Evolutionary conservation across 2,329 filamentous ascomycete genomes (phyloP).

Genomic region (Trichoderma guizhouense): DNA sequence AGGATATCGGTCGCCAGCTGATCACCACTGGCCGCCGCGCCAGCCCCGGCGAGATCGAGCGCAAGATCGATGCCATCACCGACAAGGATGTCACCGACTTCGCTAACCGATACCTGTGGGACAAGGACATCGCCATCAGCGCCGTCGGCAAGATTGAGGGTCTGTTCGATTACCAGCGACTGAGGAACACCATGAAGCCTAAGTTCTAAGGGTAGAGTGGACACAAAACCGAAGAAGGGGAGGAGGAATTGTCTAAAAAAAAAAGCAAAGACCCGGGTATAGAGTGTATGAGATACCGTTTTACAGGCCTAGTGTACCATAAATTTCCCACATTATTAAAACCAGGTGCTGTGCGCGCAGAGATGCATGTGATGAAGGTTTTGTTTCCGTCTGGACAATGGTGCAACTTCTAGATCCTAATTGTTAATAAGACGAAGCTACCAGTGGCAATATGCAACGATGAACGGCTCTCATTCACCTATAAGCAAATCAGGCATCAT

Average conservation of each 20-base stretch:
- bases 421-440: background rate
- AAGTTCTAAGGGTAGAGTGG: constrained; percentile 53
- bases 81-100: constrained; percentile 98
- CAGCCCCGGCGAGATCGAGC: constrained; percentile 91
- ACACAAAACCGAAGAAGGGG: constrained; percentile 23
- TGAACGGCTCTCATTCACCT: background rate
- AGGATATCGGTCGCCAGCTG: constrained; percentile 98
- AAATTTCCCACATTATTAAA: constrained; percentile 43
- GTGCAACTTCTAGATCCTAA: background rate
- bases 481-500: background rate
- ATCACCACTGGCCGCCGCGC: constrained; percentile 93
- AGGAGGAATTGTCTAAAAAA: constrained; percentile 30
- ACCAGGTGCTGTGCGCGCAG: constrained; percentile 28
- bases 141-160: constrained; percentile 93
- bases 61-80: constrained; percentile 80
- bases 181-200: constrained; percentile 83
- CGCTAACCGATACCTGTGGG: constrained; percentile 92
- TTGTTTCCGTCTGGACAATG: background rate
- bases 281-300: constrained; percentile 56
- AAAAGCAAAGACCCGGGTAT: constrained; percentile 44
- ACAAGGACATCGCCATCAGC: constrained; percentile 91
- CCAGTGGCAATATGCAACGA: background rate
- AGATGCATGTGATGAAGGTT: constrained; percentile 26
- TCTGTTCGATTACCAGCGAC: constrained; percentile 71
- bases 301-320: constrained; percentile 52